Evolutionary conservation across 768 basidiomycete genomes (phyloP), one percentile per base, ranked within the genome.

Genomic region (Boletus huronensis): DNA sequence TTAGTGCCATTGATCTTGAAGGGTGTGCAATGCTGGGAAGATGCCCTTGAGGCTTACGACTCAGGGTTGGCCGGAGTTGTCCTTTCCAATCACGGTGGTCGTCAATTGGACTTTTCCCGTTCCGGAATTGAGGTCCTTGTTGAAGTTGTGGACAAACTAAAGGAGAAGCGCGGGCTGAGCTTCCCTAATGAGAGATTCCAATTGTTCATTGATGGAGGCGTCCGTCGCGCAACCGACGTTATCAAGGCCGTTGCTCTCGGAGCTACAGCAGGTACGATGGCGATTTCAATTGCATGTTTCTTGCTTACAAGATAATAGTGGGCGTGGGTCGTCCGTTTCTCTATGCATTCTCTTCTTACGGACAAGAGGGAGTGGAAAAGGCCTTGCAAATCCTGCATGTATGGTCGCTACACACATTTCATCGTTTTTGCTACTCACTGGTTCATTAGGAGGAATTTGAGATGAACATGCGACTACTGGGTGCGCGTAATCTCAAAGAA

Each of bases 391-490:
- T 96, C 48, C 70, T 95, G 43, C 79, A 80, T 59, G 90, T 88
- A 62, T 53, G 81, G 65, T 6, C 26, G 14, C 7, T 6, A 14
- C n/a, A 9, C 3, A 16, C 2, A 6, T 34, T 26, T 38, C 34
- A 10, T 11, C 44, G 11, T 13, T 16, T 42, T 48, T 21, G 14
- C 25, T 38, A 19, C 41, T 58, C 13, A 61, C 23, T 40, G 14
- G 6, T 31, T 25, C 28, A 7, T 9, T 65, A 98, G 93, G 92
- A 95, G 61, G 96, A 99, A 70, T 93, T 99, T 63, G 92, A 95
- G 76, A 98, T 98, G 96, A 94, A 96, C 72, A 81, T 98, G 82
- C 87, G 95, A 16, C 77, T 98, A 2, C 72, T 99, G 28, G 96
- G 96, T 7, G 94, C 94, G 0, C 83, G 79, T 4, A 88, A 81